Conservation (phyloP, 1,284 basidiomycete genomes). For the Porogramme epimiltina region DNA sequence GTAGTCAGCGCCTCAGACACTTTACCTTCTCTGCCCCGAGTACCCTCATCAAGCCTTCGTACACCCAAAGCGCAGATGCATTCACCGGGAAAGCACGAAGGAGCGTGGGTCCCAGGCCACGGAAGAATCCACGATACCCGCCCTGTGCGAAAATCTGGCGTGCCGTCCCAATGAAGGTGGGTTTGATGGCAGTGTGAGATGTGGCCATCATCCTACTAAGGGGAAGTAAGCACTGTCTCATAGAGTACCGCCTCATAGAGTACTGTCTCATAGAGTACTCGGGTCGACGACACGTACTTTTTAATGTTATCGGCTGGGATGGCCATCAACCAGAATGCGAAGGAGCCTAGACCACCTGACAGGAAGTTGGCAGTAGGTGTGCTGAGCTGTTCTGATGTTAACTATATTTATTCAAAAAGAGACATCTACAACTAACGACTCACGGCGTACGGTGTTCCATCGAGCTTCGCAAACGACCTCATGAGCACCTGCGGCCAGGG, state of each 20-base stretch:
- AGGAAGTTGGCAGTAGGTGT: constrained; percentile 69
- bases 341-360: constrained; percentile 65
- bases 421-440: neutral
- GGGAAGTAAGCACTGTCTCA: neutral
- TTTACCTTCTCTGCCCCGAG: constrained; percentile 66
- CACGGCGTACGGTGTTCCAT: constrained; percentile 60
- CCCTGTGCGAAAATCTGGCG: constrained; percentile 51
- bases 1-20: too few relatives aligned
- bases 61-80: constrained; percentile 72
- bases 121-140: constrained; percentile 62
- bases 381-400: constrained; percentile 46
- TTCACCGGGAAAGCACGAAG: constrained; percentile 75
- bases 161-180: constrained; percentile 50
- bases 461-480: constrained; percentile 52
- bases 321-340: constrained; percentile 67
- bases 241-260: too few relatives aligned
- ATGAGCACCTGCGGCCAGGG: constrained; percentile 55
- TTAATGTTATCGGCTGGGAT: constrained; percentile 82
- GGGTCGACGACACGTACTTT: constrained; percentile 48
- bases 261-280: too few relatives aligned
- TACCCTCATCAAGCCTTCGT: constrained; percentile 66
- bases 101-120: constrained; percentile 59
- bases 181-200: constrained; percentile 43
- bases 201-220: constrained; percentile 63
- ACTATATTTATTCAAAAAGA: neutral